These are phyloP conservation scores for Paecilomyces sp. DNA, from an alignment of 2,329 filamentous ascomycete species.

Conservation along the genomic window DNA sequence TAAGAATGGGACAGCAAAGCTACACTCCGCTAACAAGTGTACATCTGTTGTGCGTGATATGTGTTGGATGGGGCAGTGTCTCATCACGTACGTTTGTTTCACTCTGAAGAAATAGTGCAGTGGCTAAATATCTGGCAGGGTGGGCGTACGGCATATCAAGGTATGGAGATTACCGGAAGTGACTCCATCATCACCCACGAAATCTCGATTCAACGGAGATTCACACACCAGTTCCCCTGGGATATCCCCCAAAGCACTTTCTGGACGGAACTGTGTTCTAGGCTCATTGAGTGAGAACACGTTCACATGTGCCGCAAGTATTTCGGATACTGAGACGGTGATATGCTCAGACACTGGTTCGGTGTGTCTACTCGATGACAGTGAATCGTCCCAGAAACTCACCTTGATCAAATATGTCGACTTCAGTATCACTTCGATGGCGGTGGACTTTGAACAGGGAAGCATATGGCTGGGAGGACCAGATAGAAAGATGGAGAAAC, in stretches of 20 bases:
- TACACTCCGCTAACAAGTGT: slow-evolving; percentile 86
- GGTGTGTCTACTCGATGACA: slow-evolving; percentile 80
- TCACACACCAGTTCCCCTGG: slow-evolving; percentile 23
- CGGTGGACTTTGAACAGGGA: slow-evolving; percentile 49
- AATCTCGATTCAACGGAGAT: slow-evolving; percentile 48
- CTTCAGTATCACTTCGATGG: slow-evolving; percentile 62
- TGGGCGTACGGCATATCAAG: slow-evolving; percentile 87
- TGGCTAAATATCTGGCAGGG: slow-evolving; percentile 21
- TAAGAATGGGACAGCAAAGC: slow-evolving; percentile 69
- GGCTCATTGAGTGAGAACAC: slow-evolving; percentile 74
- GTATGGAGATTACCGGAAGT: slow-evolving; percentile 78
- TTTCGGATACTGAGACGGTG: slow-evolving; percentile 68
- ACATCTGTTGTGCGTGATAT: slow-evolving; percentile 80
- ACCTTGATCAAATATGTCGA: slow-evolving; percentile 58
- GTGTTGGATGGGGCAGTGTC: slow-evolving; percentile 77
- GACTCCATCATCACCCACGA: slow-evolving; percentile 54
- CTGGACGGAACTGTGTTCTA: slow-evolving; percentile 81
- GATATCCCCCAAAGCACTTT: slow-evolving; percentile 60
- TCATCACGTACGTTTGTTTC: slow-evolving; percentile 58
- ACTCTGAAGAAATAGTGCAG: not conserved
- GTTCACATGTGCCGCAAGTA: slow-evolving; percentile 68
- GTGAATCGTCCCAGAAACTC: slow-evolving; percentile 63
- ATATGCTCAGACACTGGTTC: slow-evolving; percentile 83
- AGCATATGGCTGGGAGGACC: slow-evolving; percentile 63
- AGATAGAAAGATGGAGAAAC: slow-evolving; percentile 48